phyloP scores from a whole-genome alignment of 306 rosid genomes.

The Trichosanthes truncata region DNA sequence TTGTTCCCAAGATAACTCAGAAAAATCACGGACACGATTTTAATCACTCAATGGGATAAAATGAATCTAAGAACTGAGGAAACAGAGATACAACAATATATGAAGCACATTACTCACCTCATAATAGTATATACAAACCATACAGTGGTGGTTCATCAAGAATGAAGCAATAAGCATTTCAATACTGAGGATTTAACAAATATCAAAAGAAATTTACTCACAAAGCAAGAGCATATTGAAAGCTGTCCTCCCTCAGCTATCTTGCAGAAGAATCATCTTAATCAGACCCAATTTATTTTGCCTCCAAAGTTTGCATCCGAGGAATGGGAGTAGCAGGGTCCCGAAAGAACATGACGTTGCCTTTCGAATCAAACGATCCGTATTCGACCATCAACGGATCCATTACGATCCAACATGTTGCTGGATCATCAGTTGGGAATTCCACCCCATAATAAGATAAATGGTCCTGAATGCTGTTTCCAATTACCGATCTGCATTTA shows the following conservation, averaged over 20 bases:
- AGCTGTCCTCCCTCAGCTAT: neutral
- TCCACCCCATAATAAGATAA: slow-evolving; percentile 52
- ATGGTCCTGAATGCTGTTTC: slow-evolving; percentile 78
- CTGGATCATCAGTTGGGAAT: slow-evolving; percentile 38
- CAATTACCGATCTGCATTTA: slow-evolving; percentile 73
- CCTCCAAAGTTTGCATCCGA: slow-evolving; percentile 1
- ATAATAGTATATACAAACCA: neutral
- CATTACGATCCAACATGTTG: slow-evolving; percentile 68
- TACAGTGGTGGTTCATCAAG: neutral
- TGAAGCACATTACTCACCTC: neutral
- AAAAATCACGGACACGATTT: neutral
- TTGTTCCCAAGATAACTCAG: too few species aligned
- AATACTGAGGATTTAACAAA: neutral
- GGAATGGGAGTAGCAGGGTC: slow-evolving; percentile 43
- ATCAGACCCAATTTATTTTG: neutral
- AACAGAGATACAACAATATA: neutral
- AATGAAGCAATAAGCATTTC: neutral
- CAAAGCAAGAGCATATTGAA: neutral
- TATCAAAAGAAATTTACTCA: neutral
- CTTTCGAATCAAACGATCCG: slow-evolving; percentile 37
- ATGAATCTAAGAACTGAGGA: neutral
- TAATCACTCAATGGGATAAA: neutral
- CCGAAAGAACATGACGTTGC: slow-evolving; percentile 51
- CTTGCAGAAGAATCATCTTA: neutral
- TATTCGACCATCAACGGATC: slow-evolving; percentile 19